Conservation (phyloP, 352 stramenopile species). For the Pythium rhizo-oryzae region DNA sequence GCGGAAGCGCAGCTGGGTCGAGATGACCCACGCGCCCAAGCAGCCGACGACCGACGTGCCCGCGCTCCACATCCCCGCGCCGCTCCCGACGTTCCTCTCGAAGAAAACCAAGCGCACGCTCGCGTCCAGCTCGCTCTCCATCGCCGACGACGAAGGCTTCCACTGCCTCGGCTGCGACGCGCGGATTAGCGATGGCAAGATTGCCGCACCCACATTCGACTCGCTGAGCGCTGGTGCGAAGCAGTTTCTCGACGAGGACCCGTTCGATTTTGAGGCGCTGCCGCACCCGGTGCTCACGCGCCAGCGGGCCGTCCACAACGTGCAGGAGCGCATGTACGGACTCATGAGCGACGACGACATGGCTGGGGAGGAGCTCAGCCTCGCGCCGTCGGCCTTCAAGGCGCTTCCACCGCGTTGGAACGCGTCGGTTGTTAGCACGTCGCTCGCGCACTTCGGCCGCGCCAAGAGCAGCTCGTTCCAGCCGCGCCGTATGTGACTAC, state of each 20-base stretch:
- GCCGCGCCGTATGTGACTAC: constrained; percentile 15
- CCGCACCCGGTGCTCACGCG: constrained; percentile 25
- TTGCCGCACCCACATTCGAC: background rate
- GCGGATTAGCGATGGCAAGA: background rate
- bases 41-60: too few species aligned
- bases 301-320: constrained; percentile 18
- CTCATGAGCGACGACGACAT: constrained; percentile 8
- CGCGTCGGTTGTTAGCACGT: constrained; percentile 11
- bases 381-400: background rate
- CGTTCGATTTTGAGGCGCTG: constrained; percentile 16
- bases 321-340: background rate
- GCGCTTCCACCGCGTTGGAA: constrained; percentile 8
- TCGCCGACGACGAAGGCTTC: background rate
- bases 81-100: background rate
- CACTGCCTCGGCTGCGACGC: constrained; percentile 6
- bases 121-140: background rate
- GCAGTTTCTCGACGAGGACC: constrained; percentile 17
- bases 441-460: constrained; percentile 5
- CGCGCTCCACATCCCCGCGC: background rate
- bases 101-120: constrained; percentile 23
- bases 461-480: background rate
- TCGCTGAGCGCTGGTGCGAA: constrained; percentile 10
- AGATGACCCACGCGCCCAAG: constrained; percentile 20
- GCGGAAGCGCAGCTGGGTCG: constrained; percentile 21
- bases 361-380: background rate